Base-by-base conservation (phyloP, 1,284 basidiomycete genomes). In the Exobasidium rhododendri region DNA sequence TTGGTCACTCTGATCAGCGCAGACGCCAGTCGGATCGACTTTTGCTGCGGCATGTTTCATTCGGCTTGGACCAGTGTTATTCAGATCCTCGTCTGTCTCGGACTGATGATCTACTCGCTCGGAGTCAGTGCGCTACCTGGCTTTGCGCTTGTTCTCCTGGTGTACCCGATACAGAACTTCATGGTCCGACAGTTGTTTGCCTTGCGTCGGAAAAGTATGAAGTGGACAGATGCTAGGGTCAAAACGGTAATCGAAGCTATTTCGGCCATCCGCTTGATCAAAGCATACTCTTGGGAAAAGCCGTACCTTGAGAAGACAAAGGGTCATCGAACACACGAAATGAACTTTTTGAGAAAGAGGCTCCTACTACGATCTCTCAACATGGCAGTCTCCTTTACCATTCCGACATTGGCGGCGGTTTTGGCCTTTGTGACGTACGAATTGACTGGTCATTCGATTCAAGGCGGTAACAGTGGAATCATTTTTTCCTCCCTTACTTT, bases 401-500 rank as follows among this genome's bases (percentile, higher is more conserved):
- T 61, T 17, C 69, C 69, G 13, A 70, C 65, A 44, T 56, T 71
- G 13, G 65, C 68, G n/a, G 63, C 69, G 14, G 68, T 71, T 4
- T 52, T 71, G 29, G 64, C 63, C 56, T 70, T 71, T 30, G 43
- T 71, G 56, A 62, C 60, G 44, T 91, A 90, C 74, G 83, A 84
- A 0, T 80, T 87, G 13, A 85, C 83, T 29, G 86, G 87, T 1
- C 86, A 90, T 75, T 71, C 83, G 2, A 84, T 91, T 43, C n/a
- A n/a, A n/a, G n/a, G n/a, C n/a, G n/a, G n/a, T n/a, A 84, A 87
- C 68, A 82, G 89, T 5, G 87, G 88, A 1, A 83, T 85, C 68
- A 87, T 91, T 64, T 92, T 92, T 80, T 85, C 85, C 17, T 86
- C 86, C 11, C 80, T 92, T 13, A 86, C 89, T 64, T 83, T 88